A percentile compares a stretch with the other conserved stretches of the same genome.
Conservation (phyloP, 2,329 filamentous ascomycete genomes). For the Monascus ruber region DNA sequence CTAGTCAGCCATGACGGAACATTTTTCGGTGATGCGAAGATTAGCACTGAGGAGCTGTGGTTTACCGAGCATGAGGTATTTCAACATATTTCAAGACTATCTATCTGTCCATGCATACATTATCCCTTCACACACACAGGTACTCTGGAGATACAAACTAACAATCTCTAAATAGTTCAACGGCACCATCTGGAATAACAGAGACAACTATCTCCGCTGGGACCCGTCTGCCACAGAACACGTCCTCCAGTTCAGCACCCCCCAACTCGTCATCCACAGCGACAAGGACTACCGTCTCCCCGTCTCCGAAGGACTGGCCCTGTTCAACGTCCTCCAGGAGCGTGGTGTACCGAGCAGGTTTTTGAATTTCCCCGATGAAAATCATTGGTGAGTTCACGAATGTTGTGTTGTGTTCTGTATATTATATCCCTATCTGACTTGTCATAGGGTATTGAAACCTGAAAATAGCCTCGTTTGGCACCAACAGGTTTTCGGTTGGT, state of each 20-base stretch:
- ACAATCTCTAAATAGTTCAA: slow-evolving; percentile 24
- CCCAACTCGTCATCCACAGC: slow-evolving; percentile 74
- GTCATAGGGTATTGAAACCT: slow-evolving; percentile 60
- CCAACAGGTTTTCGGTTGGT: slow-evolving; percentile 65
- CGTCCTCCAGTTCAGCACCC: slow-evolving; percentile 59
- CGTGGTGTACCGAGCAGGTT: slow-evolving; percentile 63
- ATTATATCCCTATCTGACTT: not conserved
- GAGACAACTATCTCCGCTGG: slow-evolving; percentile 56
- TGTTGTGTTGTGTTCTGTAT: not conserved
- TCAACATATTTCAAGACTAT: too few species aligned
- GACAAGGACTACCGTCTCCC: slow-evolving; percentile 78
- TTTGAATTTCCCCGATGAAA: slow-evolving; percentile 66
- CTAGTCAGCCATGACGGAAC: slow-evolving; percentile 83
- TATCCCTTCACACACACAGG: slow-evolving; percentile 1
- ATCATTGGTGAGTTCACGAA: slow-evolving; percentile 38
- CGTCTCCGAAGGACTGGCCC: slow-evolving; percentile 64
- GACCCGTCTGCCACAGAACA: slow-evolving; percentile 39
- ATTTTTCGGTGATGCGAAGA: slow-evolving; percentile 49
- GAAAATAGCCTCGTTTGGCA: slow-evolving; percentile 91
- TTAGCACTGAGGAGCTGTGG: slow-evolving; percentile 41
- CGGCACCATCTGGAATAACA: slow-evolving; percentile 41
- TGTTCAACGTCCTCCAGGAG: slow-evolving; percentile 71
- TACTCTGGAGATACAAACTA: too few species aligned
- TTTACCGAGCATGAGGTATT: slow-evolving; percentile 37
- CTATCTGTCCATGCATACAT: slow-evolving; percentile 2